These are phyloP conservation scores for Talaromyces funiculosus DNA, from an alignment of 2,329 filamentous ascomycete genomes.

Conservation along the genomic window DNA sequence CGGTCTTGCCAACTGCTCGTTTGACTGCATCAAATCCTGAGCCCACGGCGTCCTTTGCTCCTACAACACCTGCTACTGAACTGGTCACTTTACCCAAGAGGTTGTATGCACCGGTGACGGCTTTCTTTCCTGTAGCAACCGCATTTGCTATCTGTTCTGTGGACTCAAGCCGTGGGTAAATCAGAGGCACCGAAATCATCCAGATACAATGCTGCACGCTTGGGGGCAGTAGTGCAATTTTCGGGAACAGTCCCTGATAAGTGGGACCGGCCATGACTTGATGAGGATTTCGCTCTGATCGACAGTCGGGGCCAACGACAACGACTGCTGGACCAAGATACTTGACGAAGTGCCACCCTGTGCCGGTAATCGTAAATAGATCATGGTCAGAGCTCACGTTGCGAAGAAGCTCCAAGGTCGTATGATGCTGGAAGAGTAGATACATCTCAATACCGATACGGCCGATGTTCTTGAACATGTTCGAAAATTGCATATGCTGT, in stretches of 20 bases:
- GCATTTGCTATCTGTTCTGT: constrained; percentile 89
- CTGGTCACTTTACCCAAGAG: constrained; percentile 91
- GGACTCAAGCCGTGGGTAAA: constrained; percentile 86
- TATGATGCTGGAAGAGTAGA: constrained; percentile 95
- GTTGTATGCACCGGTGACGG: constrained; percentile 94
- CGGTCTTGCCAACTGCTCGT: constrained; percentile 90
- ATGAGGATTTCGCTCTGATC: constrained; percentile 82
- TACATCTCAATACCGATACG: constrained; percentile 97
- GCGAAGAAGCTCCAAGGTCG: constrained; percentile 84
- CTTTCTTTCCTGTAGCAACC: constrained; percentile 90
- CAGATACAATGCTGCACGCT: constrained; percentile 95
- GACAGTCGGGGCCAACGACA: constrained; percentile 82
- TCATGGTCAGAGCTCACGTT: constrained; percentile 84
- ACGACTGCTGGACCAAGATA: constrained; percentile 87
- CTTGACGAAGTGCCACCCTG: constrained; percentile 98
- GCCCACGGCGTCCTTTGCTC: constrained; percentile 85
- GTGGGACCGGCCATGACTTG: constrained; percentile 94
- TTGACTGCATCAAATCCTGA: constrained; percentile 93
- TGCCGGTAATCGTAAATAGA: constrained; percentile 94
- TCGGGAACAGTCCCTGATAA: constrained; percentile 95
- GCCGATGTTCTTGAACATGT: constrained; percentile 98
- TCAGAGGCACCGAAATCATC: constrained; percentile 85
- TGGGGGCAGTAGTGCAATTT: constrained; percentile 81
- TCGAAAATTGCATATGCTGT: constrained; percentile 95
- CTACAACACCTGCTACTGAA: constrained; percentile 90